These are phyloP conservation scores for Sporisorium iseilematis-ciliati DNA, from an alignment of 1,284 basidiomycete species.

Conservation along the genomic window DNA sequence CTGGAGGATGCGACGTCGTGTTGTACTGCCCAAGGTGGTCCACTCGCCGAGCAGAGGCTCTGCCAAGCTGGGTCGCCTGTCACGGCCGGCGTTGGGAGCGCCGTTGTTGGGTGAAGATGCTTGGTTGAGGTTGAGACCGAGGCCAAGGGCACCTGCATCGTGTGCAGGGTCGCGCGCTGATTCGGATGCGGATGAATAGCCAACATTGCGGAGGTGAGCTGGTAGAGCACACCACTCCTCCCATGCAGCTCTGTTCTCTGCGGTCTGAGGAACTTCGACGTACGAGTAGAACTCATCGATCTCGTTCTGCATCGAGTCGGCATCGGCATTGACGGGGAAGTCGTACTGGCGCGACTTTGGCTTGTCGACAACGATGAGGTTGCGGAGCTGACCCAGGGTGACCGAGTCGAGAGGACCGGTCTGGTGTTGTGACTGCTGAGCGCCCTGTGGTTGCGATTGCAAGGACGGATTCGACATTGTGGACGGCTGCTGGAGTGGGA, in stretches of 20 bases:
- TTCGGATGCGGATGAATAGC: constrained; percentile 31
- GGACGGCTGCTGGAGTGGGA: constrained; percentile 20
- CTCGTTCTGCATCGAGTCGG: constrained; percentile 93
- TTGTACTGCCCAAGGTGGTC: constrained; percentile 56
- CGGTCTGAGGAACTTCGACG: constrained; percentile 90
- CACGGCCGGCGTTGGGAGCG: constrained; percentile 1
- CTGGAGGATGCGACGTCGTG: constrained; percentile 57
- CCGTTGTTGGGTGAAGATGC: background rate
- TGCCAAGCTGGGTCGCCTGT: constrained; percentile 31
- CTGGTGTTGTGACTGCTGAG: constrained; percentile 23
- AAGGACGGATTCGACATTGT: constrained; percentile 23
- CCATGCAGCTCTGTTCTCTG: constrained; percentile 89
- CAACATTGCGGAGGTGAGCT: constrained; percentile 31
- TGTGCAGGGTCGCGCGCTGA: constrained; percentile 15
- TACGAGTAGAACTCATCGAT: constrained; percentile 99
- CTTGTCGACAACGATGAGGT: constrained; percentile 51
- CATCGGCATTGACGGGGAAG: constrained; percentile 74
- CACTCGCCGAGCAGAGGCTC: constrained; percentile 53
- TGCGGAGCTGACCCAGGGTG: constrained; percentile 55
- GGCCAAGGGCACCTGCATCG: constrained; percentile 42
- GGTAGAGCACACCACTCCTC: constrained; percentile 73
- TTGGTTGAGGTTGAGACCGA: constrained; percentile 48
- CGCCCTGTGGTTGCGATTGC: constrained; percentile 27
- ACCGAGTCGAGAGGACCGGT: constrained; percentile 54
- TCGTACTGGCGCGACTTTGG: constrained; percentile 55